phyloP scores from a whole-genome alignment of 768 basidiomycete genomes.

The Russula brevipes region DNA sequence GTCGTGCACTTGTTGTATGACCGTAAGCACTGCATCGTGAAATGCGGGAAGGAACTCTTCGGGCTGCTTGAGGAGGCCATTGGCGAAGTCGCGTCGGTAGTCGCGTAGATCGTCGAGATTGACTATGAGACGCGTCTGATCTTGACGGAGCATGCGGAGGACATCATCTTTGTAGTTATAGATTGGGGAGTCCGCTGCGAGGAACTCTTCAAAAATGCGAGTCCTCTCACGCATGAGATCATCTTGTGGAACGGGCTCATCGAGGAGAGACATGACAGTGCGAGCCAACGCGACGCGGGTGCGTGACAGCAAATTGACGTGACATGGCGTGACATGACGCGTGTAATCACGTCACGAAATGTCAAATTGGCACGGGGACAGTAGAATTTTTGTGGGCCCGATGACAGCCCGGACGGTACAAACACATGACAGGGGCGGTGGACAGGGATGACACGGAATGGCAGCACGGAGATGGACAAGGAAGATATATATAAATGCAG shows the following conservation, averaged over 20 bases:
- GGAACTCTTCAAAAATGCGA: constrained; percentile 78
- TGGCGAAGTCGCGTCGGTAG: constrained; percentile 80
- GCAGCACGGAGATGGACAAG: too few species aligned
- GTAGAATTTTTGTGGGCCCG: too few species aligned
- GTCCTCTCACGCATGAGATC: constrained; percentile 74
- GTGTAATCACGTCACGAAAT: background rate
- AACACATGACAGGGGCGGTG: too few species aligned
- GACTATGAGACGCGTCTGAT: constrained; percentile 84
- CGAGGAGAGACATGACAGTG: constrained; percentile 35
- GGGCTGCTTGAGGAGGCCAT: constrained; percentile 86
- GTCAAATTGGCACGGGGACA: too few species aligned
- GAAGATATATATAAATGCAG: too few species aligned
- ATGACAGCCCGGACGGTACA: too few species aligned
- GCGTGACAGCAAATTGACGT: background rate
- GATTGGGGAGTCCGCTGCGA: constrained; percentile 57
- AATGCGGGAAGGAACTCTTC: constrained; percentile 83
- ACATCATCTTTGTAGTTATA: constrained; percentile 87
- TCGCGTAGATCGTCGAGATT: constrained; percentile 96
- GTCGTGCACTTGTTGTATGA: constrained; percentile 72
- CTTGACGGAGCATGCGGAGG: constrained; percentile 71
- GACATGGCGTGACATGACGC: constrained; percentile 25
- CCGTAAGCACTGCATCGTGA: constrained; percentile 71
- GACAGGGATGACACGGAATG: too few species aligned
- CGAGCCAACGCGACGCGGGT: background rate
- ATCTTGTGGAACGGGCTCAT: constrained; percentile 57